Percentiles rank a stretch among this genome's conserved stretches.
These are phyloP conservation scores for Aureobasidium sp. DNA, from an alignment of 2,329 filamentous ascomycete genomes.

Conservation along the genomic window DNA sequence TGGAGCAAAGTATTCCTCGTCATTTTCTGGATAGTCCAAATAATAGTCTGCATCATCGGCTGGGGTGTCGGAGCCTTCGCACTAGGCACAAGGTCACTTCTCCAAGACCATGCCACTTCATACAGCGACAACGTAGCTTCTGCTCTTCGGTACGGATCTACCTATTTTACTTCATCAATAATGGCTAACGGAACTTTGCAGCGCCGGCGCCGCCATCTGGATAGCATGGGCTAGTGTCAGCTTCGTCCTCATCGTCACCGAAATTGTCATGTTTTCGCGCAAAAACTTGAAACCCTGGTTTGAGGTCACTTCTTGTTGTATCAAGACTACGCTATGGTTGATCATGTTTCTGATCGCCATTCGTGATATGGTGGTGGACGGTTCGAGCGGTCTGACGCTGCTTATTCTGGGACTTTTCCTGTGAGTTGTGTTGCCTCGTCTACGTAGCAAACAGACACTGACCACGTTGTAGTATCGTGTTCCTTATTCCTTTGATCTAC, in stretches of 20 bases:
- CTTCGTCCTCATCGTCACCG: background rate
- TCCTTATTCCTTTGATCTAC: background rate
- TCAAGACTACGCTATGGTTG: conserved; percentile 2
- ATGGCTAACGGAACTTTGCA: background rate
- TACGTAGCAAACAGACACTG: background rate
- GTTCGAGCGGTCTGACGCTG: background rate
- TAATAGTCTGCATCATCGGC: background rate
- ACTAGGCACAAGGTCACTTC: background rate
- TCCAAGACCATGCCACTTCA: background rate
- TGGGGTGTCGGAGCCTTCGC: background rate
- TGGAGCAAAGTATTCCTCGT: conserved; percentile 1
- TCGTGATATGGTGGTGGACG: background rate
- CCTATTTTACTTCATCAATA: background rate
- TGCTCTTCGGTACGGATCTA: background rate
- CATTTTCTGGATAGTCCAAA: background rate
- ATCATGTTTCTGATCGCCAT: background rate
- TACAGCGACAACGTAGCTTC: background rate
- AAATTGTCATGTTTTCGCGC: background rate
- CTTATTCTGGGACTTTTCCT: background rate
- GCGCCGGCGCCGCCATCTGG: background rate
- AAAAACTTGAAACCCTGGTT: background rate
- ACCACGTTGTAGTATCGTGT: background rate
- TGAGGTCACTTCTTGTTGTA: background rate
- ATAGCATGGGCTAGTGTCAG: background rate
- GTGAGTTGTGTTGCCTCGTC: background rate